Evolutionary conservation across 2,329 filamentous ascomycete genomes (phyloP).

Genomic region (Claviceps citrina): DNA sequence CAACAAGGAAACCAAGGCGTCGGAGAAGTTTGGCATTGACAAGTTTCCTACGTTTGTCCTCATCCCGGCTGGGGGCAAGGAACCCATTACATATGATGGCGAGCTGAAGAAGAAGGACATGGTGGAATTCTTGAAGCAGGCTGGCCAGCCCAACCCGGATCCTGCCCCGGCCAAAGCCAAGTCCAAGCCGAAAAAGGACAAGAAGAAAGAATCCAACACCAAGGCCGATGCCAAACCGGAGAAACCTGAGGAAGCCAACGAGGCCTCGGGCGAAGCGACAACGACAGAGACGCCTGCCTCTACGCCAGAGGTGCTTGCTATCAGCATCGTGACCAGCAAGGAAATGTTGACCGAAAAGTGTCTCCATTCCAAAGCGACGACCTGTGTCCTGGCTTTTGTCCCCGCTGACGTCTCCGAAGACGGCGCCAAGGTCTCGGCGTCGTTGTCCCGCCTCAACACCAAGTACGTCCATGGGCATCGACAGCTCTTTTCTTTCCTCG

Average conservation of each 20-base stretch:
- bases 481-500: slow-evolving; percentile 71
- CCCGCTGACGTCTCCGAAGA: slow-evolving; percentile 36
- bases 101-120: slow-evolving; percentile 75
- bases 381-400: slow-evolving; percentile 66
- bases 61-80: slow-evolving; percentile 53
- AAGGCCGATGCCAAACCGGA: slow-evolving; percentile 23
- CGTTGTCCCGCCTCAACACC: slow-evolving; percentile 57
- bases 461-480: slow-evolving; percentile 54
- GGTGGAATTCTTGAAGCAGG: slow-evolving; percentile 67
- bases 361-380: slow-evolving; percentile 58
- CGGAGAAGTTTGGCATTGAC: slow-evolving; percentile 59
- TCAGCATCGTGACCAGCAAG: slow-evolving; percentile 48
- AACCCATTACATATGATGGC: slow-evolving; percentile 60
- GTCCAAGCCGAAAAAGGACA: slow-evolving; percentile 20
- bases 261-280: slow-evolving; percentile 20
- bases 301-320: slow-evolving; percentile 34
- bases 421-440: slow-evolving; percentile 41
- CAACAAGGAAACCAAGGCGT: slow-evolving; percentile 57
- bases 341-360: slow-evolving; percentile 56
- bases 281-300: slow-evolving; percentile 8
- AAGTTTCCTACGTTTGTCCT: slow-evolving; percentile 72
- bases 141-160: slow-evolving; percentile 64
- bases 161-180: slow-evolving; percentile 32
- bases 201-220: slow-evolving; percentile 8
- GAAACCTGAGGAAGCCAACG: slow-evolving; percentile 24